Conservation (phyloP, 1,284 basidiomycete species). For the Rhodotorula sp. region DNA sequence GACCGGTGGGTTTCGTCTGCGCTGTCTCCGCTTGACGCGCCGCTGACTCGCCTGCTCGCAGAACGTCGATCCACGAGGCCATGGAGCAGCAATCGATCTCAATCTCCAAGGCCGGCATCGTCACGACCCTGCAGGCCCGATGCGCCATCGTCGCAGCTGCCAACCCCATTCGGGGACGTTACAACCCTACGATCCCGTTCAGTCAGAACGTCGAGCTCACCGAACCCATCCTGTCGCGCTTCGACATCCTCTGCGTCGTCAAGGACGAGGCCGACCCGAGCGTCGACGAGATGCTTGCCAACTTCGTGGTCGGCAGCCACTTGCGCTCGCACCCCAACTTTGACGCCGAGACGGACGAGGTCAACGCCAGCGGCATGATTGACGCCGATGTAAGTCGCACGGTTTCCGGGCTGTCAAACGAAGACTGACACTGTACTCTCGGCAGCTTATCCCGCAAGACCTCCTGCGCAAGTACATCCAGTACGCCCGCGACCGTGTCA, state of each 20-base stretch:
- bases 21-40: no score
- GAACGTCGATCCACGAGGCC: slow-evolving; percentile 98
- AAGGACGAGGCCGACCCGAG: slow-evolving; percentile 97
- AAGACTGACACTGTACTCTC: not conserved
- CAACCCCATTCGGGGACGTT: slow-evolving; percentile 92
- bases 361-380: slow-evolving; percentile 58
- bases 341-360: slow-evolving; percentile 75
- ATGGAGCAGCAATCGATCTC: slow-evolving; percentile 99
- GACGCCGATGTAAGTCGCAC: slow-evolving; percentile 73
- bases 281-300: slow-evolving; percentile 91
- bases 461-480: slow-evolving; percentile 98
- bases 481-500: slow-evolving; percentile 91
- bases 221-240: slow-evolving; percentile 97
- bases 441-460: slow-evolving; percentile 92
- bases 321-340: slow-evolving; percentile 91
- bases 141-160: slow-evolving; percentile 97
- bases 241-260: slow-evolving; percentile 96
- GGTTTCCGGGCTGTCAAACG: no score
- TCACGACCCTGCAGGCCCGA: slow-evolving; percentile 92
- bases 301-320: slow-evolving; percentile 96
- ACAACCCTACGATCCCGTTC: slow-evolving; percentile 97
- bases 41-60: slow-evolving; percentile 40
- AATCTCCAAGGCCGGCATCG: slow-evolving; percentile 97
- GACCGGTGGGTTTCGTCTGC: slow-evolving; percentile 44
- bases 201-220: slow-evolving; percentile 98